Evolutionary conservation across 192 early-diverging fungal genomes (phyloP), one percentile per base, ranked within the genome.

Genomic region (Coemansia brasiliensis): DNA sequence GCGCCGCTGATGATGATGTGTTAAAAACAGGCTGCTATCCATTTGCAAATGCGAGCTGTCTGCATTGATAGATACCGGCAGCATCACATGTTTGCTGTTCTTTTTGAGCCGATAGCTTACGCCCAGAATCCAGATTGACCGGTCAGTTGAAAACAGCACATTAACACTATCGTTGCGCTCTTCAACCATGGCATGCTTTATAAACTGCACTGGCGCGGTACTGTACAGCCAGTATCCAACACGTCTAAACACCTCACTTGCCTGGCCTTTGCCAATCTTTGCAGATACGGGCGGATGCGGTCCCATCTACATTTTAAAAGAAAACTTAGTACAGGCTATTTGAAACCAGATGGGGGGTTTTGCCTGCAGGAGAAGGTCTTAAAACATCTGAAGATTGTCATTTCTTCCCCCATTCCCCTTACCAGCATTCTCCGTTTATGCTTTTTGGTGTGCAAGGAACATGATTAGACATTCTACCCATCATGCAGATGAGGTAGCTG

Each of bases 161-260:
- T 72, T 72, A 54, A 81, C 69, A 46, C 63, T 72, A 53, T 76
- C 66, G 39, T 63, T 65, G 39, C 70, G 65, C 63, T 81, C 79
- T 38, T 72, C 75, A 12, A 79, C 65, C 58, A 79, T 72, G 4
- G 73, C 79, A 16, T 72, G 73, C 52, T 81, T 81, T 50, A 81
- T 76, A 35, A 72, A 81, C 54, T 81, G 79, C 11, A 81, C 69
- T 1, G 79, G 79, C 43, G 79, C 66, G 0, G 79, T 81, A 57
- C 62, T 76, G 67, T 81, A 81, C 22, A 81, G 66, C 79, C 79
- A 81, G 54, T 81, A 76, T 13, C 79, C 79, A 1, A 81, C 60
- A 16, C 70, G 65, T 20, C 74, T 69, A 45, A 81, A 73, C 16
- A 72, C 60, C 48, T 81, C 79, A 3, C 55, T 60, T 6, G 75